Conservation (phyloP, 352 stramenopile genomes). For the Pythium folliculosum region DNA sequence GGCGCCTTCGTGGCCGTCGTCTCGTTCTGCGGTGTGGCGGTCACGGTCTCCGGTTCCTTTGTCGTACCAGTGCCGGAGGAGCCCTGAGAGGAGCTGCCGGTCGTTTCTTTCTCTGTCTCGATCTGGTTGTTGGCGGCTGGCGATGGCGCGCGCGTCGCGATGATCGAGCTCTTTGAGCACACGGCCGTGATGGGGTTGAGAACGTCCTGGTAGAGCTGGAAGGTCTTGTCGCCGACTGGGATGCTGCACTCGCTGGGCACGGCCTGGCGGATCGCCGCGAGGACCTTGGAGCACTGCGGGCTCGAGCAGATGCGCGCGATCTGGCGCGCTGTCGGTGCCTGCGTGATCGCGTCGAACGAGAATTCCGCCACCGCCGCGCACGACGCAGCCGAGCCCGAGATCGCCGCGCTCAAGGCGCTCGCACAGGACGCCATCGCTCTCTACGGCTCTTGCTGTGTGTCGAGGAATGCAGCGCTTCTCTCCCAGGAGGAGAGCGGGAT, state of each 20-base stretch:
- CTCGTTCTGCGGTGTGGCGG: no score
- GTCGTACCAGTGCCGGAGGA: no score
- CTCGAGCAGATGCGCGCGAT: conserved; percentile 4
- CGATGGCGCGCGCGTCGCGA: not conserved
- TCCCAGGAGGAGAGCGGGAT: no score
- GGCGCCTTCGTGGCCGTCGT: no score
- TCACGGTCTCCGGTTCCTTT: no score
- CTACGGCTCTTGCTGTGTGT: no score
- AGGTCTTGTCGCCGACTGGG: not conserved
- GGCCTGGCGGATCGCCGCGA: conserved; percentile 2
- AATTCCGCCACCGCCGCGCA: not conserved
- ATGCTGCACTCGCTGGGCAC: conserved; percentile 5
- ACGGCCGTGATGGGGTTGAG: not conserved
- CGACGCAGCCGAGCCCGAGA: not conserved
- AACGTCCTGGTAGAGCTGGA: conserved; percentile 6
- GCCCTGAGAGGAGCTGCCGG: no score
- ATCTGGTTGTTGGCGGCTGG: not conserved
- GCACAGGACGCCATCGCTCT: not conserved
- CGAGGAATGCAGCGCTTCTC: no score
- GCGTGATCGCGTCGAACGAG: conserved; percentile 1
- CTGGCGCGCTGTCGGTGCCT: not conserved
- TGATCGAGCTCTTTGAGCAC: not conserved
- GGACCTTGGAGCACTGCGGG: conserved; percentile 2
- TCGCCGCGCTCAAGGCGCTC: not conserved
- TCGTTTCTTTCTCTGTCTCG: not conserved